Evolutionary conservation across 83 land plant genomes (phyloP), one percentile per base, ranked within the genome.

Genomic region (Isoetes engelmannii): DNA sequence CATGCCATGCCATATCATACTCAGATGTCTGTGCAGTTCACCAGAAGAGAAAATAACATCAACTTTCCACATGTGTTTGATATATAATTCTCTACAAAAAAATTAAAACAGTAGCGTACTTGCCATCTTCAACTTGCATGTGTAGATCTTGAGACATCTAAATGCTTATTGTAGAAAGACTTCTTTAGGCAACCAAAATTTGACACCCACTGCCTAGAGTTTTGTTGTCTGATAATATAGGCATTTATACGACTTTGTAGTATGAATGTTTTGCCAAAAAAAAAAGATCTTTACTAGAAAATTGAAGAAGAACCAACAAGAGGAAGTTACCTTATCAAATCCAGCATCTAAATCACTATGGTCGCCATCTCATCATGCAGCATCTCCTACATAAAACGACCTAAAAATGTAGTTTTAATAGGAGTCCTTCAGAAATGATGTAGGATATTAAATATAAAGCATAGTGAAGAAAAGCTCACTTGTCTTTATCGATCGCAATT

Each of bases 371-470:
- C 98, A 88, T 17, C 96, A 96, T 57, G 98, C 98, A 5, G 97
- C 98, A 86, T 94, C 98, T 42, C 98, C 98, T 71, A 94, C 98
- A 77, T 88, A 94, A 63, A 94, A 94, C 46, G 96, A 94, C 74
- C 87, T 90, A 75, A 64, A 72, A 5, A 17, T 4, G 12, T 3
- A 18, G n/a, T n/a, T n/a, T n/a, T n/a, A n/a, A n/a, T n/a, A n/a
- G n/a, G n/a, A n/a, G n/a, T n/a, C n/a, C n/a, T n/a, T n/a, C n/a
- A n/a, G n/a, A n/a, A n/a, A n/a, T n/a, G n/a, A n/a, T n/a, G n/a
- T n/a, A n/a, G n/a, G n/a, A n/a, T n/a, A n/a, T n/a, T n/a, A n/a
- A 13, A n/a, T 20, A 45, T 5, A 6, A 50, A 42, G 73, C 20
- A 63, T 63, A 43, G 5, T 7, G n/a, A 17, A 9, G 51, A 19